A percentile compares a stretch with the other conserved stretches of the same genome.
phyloP scores from a whole-genome alignment of 768 basidiomycete genomes.

The Amanita phalloides region DNA sequence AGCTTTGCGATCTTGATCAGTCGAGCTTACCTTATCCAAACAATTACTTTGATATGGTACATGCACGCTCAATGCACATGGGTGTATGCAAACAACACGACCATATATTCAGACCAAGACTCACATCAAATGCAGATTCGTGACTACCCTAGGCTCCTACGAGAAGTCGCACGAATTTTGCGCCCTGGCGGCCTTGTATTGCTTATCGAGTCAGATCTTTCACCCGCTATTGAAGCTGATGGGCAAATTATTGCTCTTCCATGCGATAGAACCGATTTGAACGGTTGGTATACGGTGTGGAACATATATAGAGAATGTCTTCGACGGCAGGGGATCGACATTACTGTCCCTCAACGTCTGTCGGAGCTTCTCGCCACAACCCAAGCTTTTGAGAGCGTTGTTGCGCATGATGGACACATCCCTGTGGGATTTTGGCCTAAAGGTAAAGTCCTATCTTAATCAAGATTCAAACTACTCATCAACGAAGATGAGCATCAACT shows the following conservation, averaged over 20 bases:
- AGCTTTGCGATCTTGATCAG: constrained; percentile 59
- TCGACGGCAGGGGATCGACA: constrained; percentile 39
- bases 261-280: constrained; percentile 21
- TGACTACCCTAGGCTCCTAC: constrained; percentile 48
- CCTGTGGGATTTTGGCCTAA: constrained; percentile 63
- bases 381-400: constrained; percentile 44
- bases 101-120: neutral
- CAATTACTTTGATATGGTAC: constrained; percentile 55
- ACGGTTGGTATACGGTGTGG: constrained; percentile 58
- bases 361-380: constrained; percentile 35
- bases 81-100: constrained; percentile 34
- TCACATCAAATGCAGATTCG: constrained; percentile 33
- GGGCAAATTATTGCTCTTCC: neutral
- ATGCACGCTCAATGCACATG: constrained; percentile 58
- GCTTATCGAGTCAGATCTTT: constrained; percentile 50
- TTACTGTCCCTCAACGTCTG: constrained; percentile 46
- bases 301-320: constrained; percentile 50
- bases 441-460: constrained; percentile 23
- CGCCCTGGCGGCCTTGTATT: constrained; percentile 63
- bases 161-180: constrained; percentile 54
- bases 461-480: constrained; percentile 6
- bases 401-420: constrained; percentile 44
- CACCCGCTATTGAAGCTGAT: constrained; percentile 27
- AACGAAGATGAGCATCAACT: constrained; percentile 42
- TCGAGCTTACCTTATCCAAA: constrained; percentile 52